These are phyloP conservation scores for Torulaspora maleeae DNA, from an alignment of 805 yeast species.

Conservation along the genomic window DNA sequence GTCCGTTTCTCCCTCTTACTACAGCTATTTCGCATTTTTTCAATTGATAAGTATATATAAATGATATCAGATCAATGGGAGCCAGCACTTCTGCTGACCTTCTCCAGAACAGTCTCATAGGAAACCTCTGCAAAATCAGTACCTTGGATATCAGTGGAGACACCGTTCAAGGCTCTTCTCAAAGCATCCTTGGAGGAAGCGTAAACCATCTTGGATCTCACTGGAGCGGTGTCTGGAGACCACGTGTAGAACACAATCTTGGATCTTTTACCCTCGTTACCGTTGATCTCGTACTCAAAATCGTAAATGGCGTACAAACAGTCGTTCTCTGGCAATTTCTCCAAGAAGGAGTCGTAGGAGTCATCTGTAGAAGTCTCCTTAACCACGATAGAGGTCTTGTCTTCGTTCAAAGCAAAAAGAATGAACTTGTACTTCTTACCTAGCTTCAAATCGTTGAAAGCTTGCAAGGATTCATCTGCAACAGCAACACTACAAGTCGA, in stretches of 20 bases:
- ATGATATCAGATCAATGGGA: constrained; percentile 39
- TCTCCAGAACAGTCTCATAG: constrained; percentile 86
- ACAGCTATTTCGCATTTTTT: background rate
- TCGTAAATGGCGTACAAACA: constrained; percentile 96
- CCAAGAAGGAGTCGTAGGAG: constrained; percentile 82
- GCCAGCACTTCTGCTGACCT: constrained; percentile 78
- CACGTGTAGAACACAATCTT: constrained; percentile 72
- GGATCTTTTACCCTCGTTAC: constrained; percentile 91
- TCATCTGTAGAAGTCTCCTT: constrained; percentile 70
- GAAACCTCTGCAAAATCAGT: constrained; percentile 97
- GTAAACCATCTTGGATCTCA: constrained; percentile 95
- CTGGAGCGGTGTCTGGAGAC: constrained; percentile 97
- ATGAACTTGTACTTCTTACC: constrained; percentile 86
- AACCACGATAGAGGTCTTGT: constrained; percentile 87
- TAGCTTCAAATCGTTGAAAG: constrained; percentile 93
- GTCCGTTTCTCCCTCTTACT: background rate
- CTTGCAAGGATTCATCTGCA: constrained; percentile 84
- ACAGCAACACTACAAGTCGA: constrained; percentile 60
- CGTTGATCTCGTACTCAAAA: constrained; percentile 86
- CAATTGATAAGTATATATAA: background rate
- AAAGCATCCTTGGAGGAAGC: constrained; percentile 98
- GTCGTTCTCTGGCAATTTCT: constrained; percentile 89
- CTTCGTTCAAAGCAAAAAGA: constrained; percentile 73
- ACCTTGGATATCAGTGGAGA: constrained; percentile 92
- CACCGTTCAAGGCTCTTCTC: constrained; percentile 95